Conservation (phyloP, 2,329 filamentous ascomycete species). For the Calonectria pauciramosa region DNA sequence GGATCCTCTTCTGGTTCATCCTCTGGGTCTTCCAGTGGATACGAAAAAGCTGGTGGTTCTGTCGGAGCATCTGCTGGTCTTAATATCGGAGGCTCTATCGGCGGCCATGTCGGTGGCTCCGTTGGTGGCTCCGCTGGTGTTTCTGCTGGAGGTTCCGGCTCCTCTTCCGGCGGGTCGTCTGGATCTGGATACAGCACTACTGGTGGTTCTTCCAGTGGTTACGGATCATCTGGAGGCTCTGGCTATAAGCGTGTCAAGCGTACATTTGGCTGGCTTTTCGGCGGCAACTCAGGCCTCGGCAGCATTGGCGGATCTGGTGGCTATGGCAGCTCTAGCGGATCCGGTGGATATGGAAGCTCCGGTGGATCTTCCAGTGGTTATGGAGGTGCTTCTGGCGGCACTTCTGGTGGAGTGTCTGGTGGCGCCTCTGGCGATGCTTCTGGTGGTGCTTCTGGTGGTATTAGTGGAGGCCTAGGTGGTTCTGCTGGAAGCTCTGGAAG, state of each 20-base stretch:
- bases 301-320: not conserved
- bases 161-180: not conserved
- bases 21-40: not conserved
- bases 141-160: not conserved
- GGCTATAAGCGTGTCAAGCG: not conserved
- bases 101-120: not conserved
- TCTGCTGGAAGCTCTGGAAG: not conserved
- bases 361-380: not conserved
- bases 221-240: not conserved
- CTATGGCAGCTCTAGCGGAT: not conserved
- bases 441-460: not conserved
- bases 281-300: not conserved
- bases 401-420: not conserved
- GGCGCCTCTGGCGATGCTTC: not conserved
- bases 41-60: not conserved
- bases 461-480: not conserved
- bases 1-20: not conserved
- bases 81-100: not conserved
- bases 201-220: not conserved
- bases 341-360: not conserved
- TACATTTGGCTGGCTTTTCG: not conserved
- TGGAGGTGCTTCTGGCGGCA: not conserved
- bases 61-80: not conserved
- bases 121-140: not conserved
- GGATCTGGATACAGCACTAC: not conserved